phyloP scores from a whole-genome alignment of 2,329 filamentous ascomycete species.

The Ascosphaera aggregata region DNA sequence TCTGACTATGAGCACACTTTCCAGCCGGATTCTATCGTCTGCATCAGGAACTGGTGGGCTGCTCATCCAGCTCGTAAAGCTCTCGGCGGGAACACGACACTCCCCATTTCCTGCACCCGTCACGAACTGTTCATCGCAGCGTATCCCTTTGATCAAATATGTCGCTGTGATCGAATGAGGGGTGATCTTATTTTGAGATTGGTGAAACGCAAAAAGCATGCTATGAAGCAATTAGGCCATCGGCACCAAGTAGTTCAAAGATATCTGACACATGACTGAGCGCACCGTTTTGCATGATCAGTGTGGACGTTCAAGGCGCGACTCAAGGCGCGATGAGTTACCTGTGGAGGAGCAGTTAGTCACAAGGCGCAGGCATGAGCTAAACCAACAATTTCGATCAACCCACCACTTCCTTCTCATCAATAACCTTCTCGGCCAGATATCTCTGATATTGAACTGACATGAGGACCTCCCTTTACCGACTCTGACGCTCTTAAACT shows the following conservation, averaged over 20 bases:
- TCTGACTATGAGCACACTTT: slow-evolving; percentile 40
- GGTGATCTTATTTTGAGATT: slow-evolving; percentile 50
- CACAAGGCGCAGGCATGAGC: slow-evolving; percentile 3
- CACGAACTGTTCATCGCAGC: slow-evolving; percentile 18
- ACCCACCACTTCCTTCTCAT: slow-evolving; percentile 48
- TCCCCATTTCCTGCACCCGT: slow-evolving; percentile 30
- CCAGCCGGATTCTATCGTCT: slow-evolving; percentile 15
- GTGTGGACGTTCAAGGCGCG: slow-evolving; percentile 63
- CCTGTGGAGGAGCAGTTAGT: slow-evolving; percentile 24
- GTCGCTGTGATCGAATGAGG: slow-evolving; percentile 64
- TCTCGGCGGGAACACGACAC: slow-evolving; percentile 34
- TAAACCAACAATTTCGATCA: background rate
- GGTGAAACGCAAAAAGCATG: slow-evolving; percentile 73
- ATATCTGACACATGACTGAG: no score
- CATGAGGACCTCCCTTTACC: slow-evolving; percentile 14
- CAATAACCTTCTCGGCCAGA: slow-evolving; percentile 52
- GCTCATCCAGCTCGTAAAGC: slow-evolving; percentile 41
- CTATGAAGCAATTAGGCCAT: slow-evolving; percentile 19
- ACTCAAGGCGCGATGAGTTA: slow-evolving; percentile 72
- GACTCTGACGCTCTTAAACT: background rate
- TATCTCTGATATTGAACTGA: slow-evolving; percentile 40
- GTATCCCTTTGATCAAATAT: slow-evolving; percentile 63
- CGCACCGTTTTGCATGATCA: slow-evolving; percentile 72
- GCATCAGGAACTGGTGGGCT: slow-evolving; percentile 20
- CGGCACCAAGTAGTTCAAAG: slow-evolving; percentile 2